Conservation (phyloP, 208 protist genomes). For the Leishmania guyanensis region DNA sequence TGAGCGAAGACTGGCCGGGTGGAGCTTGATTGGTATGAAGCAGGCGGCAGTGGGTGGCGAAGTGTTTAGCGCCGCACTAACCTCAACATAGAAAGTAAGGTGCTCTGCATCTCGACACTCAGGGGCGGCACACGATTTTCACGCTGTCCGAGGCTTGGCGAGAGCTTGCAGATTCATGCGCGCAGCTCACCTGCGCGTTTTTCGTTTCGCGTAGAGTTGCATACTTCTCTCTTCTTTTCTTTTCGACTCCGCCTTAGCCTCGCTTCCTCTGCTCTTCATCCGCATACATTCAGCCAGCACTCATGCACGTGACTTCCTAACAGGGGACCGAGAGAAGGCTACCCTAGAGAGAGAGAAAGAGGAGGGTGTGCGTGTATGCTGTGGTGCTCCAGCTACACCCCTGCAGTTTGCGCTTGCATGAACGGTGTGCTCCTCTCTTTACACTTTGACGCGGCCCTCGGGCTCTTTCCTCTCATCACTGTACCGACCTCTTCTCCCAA, state of each 20-base stretch:
- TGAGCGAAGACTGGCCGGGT: constrained; percentile 3
- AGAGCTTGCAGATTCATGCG: neutral
- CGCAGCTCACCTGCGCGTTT: neutral
- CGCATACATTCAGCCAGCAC: neutral
- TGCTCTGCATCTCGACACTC: neutral
- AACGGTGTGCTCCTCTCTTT: neutral
- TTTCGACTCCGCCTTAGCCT: neutral
- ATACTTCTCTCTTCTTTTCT: neutral
- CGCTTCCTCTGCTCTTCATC: neutral
- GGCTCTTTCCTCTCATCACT: neutral
- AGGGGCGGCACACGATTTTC: neutral
- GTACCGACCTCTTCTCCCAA: neutral
- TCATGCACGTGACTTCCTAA: neutral
- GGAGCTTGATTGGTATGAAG: neutral
- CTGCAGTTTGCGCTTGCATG: neutral
- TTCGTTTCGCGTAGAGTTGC: neutral
- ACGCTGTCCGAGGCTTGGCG: neutral
- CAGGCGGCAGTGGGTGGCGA: neutral
- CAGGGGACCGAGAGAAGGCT: too few species aligned
- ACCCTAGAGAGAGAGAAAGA: neutral
- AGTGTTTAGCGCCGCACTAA: neutral
- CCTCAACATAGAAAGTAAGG: neutral
- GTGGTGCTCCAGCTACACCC: neutral
- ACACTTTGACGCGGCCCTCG: neutral
- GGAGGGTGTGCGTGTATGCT: neutral